Conservation (phyloP, 768 basidiomycete species). For the Ramaria rubella region DNA sequence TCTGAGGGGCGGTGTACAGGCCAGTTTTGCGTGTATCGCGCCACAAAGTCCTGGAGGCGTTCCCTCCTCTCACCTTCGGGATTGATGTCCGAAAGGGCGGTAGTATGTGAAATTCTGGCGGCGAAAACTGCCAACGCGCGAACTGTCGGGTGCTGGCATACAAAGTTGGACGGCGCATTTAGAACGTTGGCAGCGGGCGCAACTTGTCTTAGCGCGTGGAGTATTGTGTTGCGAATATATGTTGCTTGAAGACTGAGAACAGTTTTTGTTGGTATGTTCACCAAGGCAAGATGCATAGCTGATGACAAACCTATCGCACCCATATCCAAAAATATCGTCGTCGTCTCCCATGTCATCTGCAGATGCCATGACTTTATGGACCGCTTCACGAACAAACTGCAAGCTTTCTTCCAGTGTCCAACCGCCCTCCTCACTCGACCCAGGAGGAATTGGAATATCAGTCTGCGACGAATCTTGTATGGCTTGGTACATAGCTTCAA, state of each 20-base stretch:
- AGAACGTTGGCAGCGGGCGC: neutral
- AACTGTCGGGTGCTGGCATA: conserved; percentile 40
- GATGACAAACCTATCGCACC: conserved; percentile 1
- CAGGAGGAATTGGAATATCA: conserved; percentile 21
- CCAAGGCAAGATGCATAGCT: neutral
- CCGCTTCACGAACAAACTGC: conserved; percentile 27
- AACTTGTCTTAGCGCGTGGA: conserved; percentile 26
- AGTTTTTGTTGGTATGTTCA: neutral
- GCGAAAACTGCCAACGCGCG: conserved; percentile 26
- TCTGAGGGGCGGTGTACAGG: neutral
- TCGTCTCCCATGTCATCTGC: conserved; percentile 16
- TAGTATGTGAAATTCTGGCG: conserved; percentile 5
- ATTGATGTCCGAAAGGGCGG: neutral
- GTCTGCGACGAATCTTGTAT: conserved; percentile 29
- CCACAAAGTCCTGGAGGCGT: neutral
- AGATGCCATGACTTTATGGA: conserved; percentile 27
- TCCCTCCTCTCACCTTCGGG: neutral
- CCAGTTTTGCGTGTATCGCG: neutral
- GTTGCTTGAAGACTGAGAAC: conserved; percentile 39
- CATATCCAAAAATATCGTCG: conserved; percentile 1
- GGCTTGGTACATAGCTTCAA: conserved; percentile 31
- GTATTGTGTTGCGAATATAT: conserved; percentile 34
- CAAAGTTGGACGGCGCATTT: conserved; percentile 30
- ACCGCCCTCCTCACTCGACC: neutral
- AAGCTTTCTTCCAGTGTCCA: conserved; percentile 19